These are phyloP conservation scores for Trypanosoma caninum DNA, from an alignment of 208 protist genomes.

Conservation along the genomic window DNA sequence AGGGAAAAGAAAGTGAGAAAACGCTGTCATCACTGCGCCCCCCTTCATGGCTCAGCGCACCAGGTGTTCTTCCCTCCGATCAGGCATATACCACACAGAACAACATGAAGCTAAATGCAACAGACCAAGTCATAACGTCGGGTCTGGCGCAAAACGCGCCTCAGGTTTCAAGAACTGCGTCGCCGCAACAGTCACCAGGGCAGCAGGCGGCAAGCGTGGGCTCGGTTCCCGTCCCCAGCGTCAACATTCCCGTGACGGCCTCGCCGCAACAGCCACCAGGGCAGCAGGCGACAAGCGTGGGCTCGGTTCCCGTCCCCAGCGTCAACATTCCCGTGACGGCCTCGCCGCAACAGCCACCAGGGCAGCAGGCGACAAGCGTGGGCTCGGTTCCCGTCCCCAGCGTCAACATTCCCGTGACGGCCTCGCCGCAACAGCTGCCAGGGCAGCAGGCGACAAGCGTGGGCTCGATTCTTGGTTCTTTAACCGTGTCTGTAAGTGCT, in stretches of 20 bases:
- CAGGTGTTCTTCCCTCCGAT: not conserved
- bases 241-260: conserved; percentile 1
- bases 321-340: not conserved
- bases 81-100: not conserved
- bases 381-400: not conserved
- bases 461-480: not conserved
- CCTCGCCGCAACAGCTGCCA: conserved; percentile 7
- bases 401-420: conserved; percentile 1
- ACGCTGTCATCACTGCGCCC: not conserved
- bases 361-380: not conserved
- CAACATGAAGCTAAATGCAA: not conserved
- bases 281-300: not conserved
- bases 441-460: not conserved
- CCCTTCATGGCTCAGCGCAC: conserved; percentile 16
- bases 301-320: not conserved
- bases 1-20: not conserved
- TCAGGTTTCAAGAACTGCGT: not conserved
- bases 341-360: not conserved
- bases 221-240: not conserved
- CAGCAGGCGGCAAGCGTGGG: not conserved
- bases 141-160: not conserved
- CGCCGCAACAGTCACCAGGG: not conserved
- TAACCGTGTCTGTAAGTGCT: not conserved
- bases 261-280: not conserved
- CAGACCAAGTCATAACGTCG: not conserved